These are phyloP conservation scores for Colletotrichum lupini DNA, from an alignment of 2,329 filamentous ascomycete species.

Conservation along the genomic window DNA sequence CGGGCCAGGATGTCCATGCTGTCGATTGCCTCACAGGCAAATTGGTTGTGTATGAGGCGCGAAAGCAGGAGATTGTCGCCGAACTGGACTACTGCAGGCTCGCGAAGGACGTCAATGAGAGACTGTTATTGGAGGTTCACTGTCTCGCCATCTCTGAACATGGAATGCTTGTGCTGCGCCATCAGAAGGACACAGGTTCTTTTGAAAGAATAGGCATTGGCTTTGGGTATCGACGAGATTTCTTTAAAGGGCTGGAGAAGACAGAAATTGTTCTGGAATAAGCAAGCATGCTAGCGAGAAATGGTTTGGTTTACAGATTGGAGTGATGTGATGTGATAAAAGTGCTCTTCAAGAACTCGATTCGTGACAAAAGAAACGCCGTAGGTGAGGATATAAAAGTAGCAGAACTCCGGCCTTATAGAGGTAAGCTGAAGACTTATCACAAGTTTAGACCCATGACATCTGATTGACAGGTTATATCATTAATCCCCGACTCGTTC, in stretches of 20 bases:
- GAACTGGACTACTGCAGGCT: not conserved
- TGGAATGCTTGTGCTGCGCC: not conserved
- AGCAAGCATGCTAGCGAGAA: too few species aligned
- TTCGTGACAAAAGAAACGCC: too few species aligned
- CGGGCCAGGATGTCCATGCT: not conserved
- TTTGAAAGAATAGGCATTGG: not conserved
- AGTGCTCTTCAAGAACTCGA: too few species aligned
- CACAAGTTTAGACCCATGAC: too few species aligned
- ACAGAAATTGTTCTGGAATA: too few species aligned
- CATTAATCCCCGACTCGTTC: too few species aligned
- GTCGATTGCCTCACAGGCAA: not conserved
- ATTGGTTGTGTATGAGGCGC: not conserved
- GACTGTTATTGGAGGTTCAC: not conserved
- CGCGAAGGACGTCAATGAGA: not conserved
- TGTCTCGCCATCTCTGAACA: not conserved
- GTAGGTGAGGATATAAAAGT: too few species aligned
- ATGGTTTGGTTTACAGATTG: too few species aligned
- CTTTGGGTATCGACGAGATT: not conserved
- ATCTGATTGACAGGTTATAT: too few species aligned
- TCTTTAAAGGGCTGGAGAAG: not conserved
- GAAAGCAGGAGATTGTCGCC: not conserved
- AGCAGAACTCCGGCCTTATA: too few species aligned
- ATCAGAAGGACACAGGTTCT: not conserved
- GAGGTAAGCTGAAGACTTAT: too few species aligned
- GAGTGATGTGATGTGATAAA: too few species aligned